A percentile compares a stretch with the other conserved stretches of the same genome.
Evolutionary conservation across 1,284 basidiomycete genomes (phyloP).

Genomic region (Cerrena zonata): DNA sequence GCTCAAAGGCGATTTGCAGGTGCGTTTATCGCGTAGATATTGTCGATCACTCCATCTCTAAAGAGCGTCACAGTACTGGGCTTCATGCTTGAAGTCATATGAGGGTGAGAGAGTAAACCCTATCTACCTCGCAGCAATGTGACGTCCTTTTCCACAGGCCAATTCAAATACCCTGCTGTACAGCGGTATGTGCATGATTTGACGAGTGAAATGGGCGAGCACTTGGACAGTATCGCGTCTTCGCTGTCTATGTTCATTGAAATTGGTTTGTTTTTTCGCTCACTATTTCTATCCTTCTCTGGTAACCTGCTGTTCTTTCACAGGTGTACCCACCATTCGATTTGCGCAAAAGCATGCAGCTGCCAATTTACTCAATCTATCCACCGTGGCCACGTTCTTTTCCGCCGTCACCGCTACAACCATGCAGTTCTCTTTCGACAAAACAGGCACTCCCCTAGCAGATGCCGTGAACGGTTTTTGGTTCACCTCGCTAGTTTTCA

Average conservation of each 20-base stretch:
- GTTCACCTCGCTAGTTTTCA: constrained; percentile 71
- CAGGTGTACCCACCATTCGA: constrained; percentile 68
- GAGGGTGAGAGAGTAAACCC: constrained; percentile 34
- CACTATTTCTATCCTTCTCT: neutral
- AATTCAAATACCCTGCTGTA: constrained; percentile 65
- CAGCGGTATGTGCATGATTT: constrained; percentile 70
- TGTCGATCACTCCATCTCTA: constrained; percentile 7
- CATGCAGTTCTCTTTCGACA: constrained; percentile 57
- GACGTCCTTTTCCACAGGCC: constrained; percentile 35
- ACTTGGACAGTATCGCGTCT: constrained; percentile 59
- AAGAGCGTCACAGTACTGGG: constrained; percentile 49
- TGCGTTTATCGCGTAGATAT: constrained; percentile 21
- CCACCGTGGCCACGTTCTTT: constrained; percentile 74
- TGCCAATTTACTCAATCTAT: constrained; percentile 60
- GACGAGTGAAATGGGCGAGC: constrained; percentile 61
- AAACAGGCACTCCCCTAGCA: constrained; percentile 27
- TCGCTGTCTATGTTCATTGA: constrained; percentile 66
- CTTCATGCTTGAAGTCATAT: constrained; percentile 61
- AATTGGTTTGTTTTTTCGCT: constrained; percentile 43
- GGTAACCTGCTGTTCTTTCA: neutral
- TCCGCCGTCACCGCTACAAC: constrained; percentile 70
- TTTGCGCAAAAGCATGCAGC: constrained; percentile 70
- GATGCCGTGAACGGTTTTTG: constrained; percentile 65
- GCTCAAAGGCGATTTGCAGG: constrained; percentile 64
- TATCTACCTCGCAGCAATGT: constrained; percentile 6